Evolutionary conservation across 2,329 filamentous ascomycete genomes (phyloP).

Genomic region (Phialemoniopsis sp.): DNA sequence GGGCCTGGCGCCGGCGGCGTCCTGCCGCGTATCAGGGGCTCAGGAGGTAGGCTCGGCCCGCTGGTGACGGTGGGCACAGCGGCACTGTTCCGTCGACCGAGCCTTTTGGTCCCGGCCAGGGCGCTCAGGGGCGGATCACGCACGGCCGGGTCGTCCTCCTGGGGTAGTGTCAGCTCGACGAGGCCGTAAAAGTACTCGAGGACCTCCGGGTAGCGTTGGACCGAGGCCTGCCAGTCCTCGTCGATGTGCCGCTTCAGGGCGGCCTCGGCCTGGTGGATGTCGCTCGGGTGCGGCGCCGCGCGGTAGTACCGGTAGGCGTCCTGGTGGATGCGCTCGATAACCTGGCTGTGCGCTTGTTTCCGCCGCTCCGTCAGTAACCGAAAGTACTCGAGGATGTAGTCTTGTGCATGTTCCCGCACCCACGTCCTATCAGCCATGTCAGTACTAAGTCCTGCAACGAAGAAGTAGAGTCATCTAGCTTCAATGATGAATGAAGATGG

Average conservation of each 20-base stretch:
- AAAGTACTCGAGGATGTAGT: constrained; percentile 66
- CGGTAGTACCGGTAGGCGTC: constrained; percentile 56
- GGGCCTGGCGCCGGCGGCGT: constrained; percentile 29
- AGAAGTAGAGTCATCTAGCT: too few relatives aligned
- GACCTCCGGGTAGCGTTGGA: constrained; percentile 76
- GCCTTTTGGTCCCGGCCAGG: constrained; percentile 43
- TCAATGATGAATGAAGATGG: too few relatives aligned
- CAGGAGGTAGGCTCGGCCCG: constrained; percentile 26
- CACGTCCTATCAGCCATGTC: constrained; percentile 50
- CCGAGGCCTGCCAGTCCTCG: constrained; percentile 72
- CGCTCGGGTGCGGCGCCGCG: constrained; percentile 52
- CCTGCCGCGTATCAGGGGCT: constrained; percentile 25
- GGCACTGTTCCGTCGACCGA: constrained; percentile 27
- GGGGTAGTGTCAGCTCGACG: constrained; percentile 61
- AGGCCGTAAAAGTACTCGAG: constrained; percentile 75
- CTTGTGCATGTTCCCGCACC: constrained; percentile 62
- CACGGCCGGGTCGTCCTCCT: constrained; percentile 55
- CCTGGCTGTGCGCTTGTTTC: constrained; percentile 50
- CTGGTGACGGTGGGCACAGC: constrained; percentile 29
- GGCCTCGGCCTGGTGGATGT: constrained; percentile 61
- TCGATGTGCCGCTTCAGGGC: constrained; percentile 71
- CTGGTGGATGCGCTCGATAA: constrained; percentile 51
- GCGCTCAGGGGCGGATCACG: constrained; percentile 57
- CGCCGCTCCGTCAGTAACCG: constrained; percentile 56
- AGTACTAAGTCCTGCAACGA: too few relatives aligned